Evolutionary conservation across 768 basidiomycete species (phyloP).

Genomic region (Tremella mesenterica): DNA sequence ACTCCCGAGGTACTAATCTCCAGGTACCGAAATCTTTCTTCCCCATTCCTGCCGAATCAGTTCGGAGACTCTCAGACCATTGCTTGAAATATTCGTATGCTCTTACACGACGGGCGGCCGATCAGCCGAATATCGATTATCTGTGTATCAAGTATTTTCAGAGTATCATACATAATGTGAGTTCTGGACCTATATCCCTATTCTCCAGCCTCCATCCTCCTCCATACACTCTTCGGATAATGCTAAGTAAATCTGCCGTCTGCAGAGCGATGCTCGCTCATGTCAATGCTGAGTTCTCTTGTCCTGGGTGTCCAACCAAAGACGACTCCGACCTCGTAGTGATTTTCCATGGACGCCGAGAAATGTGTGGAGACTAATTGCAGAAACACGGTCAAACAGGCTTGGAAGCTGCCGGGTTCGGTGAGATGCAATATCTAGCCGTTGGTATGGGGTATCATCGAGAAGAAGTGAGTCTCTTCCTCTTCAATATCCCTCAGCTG

Average conservation of each 20-base stretch:
- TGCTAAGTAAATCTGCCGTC: not conserved
- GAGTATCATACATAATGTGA: constrained; percentile 7
- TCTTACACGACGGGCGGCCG: not conserved
- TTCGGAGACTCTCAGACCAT: constrained; percentile 15
- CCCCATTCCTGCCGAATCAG: constrained; percentile 17
- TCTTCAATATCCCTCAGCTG: too few relatives aligned
- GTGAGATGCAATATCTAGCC: constrained; percentile 2
- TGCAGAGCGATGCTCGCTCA: too few relatives aligned
- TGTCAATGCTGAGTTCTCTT: too few relatives aligned
- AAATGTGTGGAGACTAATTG: too few relatives aligned
- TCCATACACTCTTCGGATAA: not conserved
- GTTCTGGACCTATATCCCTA: not conserved
- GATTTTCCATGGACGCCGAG: too few relatives aligned
- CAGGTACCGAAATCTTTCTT: constrained; percentile 24
- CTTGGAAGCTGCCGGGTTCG: constrained; percentile 4
- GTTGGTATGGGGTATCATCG: constrained; percentile 5
- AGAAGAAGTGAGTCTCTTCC: constrained; percentile 4
- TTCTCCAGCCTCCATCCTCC: too few relatives aligned
- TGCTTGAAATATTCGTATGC: constrained; percentile 8
- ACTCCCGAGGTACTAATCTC: too few relatives aligned
- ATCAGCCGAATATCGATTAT: not conserved
- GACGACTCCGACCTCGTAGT: too few relatives aligned
- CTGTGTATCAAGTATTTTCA: constrained; percentile 1
- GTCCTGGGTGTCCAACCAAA: too few relatives aligned
- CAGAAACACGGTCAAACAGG: constrained; percentile 8